A percentile compares a stretch with the other conserved stretches of the same genome.
Evolutionary conservation across 495 filamentous ascomycete genomes (phyloP).

Genomic region (Aspergillus nidulans): DNA sequence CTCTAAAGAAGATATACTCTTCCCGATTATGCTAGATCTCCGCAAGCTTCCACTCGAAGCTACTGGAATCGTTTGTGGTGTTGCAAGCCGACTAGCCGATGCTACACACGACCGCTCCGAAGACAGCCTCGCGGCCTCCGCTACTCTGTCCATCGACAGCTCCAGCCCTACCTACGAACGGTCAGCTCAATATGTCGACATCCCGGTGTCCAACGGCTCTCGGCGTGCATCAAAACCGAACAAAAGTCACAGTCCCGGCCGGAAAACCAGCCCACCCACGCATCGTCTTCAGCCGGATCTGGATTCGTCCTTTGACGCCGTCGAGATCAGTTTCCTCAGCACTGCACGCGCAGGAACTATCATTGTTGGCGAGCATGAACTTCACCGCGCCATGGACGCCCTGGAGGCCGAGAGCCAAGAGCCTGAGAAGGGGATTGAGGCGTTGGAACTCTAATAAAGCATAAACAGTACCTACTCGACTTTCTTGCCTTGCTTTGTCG

Average conservation of each 20-base stretch:
- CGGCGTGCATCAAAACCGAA: conserved; percentile 9
- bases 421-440: conserved; percentile 14
- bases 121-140: conserved; percentile 8
- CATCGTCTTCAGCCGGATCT: conserved; percentile 38
- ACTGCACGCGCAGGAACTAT: conserved; percentile 89
- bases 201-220: conserved; percentile 3
- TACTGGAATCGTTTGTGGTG: conserved; percentile 89
- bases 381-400: conserved; percentile 65
- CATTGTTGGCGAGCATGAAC: conserved; percentile 70
- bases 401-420: conserved; percentile 46
- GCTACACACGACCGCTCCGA: conserved; percentile 29
- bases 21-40: conserved; percentile 88
- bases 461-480: neutral
- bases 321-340: conserved; percentile 89
- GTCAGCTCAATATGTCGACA: conserved; percentile 14
- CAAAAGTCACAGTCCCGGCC: conserved; percentile 8
- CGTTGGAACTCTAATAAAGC: conserved; percentile 12
- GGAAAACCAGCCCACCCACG: conserved; percentile 15
- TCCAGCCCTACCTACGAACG: conserved; percentile 12
- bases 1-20: conserved; percentile 70
- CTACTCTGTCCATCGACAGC: conserved; percentile 6
- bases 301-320: conserved; percentile 46
- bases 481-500: neutral
- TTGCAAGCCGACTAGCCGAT: conserved; percentile 73
- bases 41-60: conserved; percentile 77